Evolutionary conservation across 2,329 filamentous ascomycete species (phyloP), one percentile per base, ranked within the genome.

Genomic region (Cladobotryum mycophilum): DNA sequence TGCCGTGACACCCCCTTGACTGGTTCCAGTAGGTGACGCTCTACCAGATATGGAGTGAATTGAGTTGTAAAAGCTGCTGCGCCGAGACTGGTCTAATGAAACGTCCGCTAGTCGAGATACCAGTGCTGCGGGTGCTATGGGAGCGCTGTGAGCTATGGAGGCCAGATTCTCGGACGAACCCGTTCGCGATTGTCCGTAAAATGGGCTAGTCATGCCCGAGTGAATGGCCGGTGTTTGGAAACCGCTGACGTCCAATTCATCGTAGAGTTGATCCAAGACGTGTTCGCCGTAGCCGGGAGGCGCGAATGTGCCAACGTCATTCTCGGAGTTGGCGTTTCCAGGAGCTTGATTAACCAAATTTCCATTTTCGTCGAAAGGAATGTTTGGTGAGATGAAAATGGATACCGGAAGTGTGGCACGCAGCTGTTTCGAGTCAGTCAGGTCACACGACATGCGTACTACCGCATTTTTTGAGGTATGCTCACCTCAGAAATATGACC

Each of bases 231-330:
- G 87, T 0, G 86, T 89, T 69, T 90, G 85, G 64, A 91, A 87
- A n/a, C 88, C 89, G 48, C 78, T 82, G 8, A 82, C 78, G 60
- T 96, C 89, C 51, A 96, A 79, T 55, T 92, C 89, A 58, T 89
- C 89, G 69, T 95, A 99, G 1, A 97, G 76, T 64, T 89, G 85
- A 66, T 99, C 93, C 22, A 97, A 81, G 41, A 88, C 79, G 67
- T 97, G 93, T 61, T 92, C 82, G 53, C 89, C 90, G 61, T 99
- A 99, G 37, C 90, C 82, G 0, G 93, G 93, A n/a, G 93, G 93
- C 11, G 92, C 91, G 52, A 86, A 80, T 22, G 80, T 78, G 17
- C 80, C 76, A 51, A 81, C 73, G 38, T 82, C 77, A 38, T 76
- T 73, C 41, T 78, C 73, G 9, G 56, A 48, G 11, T 71, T 71